These are phyloP conservation scores for Annona cherimola DNA, from an alignment of 164 flowering plant genomes.

Conservation along the genomic window DNA sequence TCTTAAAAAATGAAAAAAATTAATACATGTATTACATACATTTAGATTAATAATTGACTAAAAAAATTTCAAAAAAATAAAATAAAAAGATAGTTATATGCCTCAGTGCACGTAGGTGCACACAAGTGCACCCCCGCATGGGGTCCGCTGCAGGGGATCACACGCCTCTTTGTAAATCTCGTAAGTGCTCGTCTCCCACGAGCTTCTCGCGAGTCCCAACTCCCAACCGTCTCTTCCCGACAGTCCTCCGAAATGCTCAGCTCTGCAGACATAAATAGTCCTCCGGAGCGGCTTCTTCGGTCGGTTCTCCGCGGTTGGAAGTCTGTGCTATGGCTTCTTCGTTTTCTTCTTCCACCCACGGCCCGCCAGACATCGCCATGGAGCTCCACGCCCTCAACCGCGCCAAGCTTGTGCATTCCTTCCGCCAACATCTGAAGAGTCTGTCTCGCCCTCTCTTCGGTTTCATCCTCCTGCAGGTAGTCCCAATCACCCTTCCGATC, in stretches of 20 bases:
- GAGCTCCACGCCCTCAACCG: constrained; percentile 61
- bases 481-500: background rate
- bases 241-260: too few species aligned
- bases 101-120: too few species aligned
- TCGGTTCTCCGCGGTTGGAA: background rate
- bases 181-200: too few species aligned
- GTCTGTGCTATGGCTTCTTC: constrained; percentile 7
- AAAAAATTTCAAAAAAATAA: too few species aligned
- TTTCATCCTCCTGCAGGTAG: constrained; percentile 74
- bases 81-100: too few species aligned
- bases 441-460: constrained; percentile 63
- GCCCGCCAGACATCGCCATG: constrained; percentile 61
- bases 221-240: too few species aligned
- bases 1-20: too few species aligned
- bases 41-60: too few species aligned
- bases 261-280: background rate
- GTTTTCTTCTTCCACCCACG: constrained; percentile 31
- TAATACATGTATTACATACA: too few species aligned
- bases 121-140: too few species aligned
- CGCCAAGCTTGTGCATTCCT: constrained; percentile 28
- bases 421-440: constrained; percentile 48
- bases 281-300: background rate
- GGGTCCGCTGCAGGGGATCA: too few species aligned
- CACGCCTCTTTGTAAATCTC: too few species aligned
- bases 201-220: background rate